Conservation (phyloP, 768 basidiomycete species). For the Lactifluus volemus region DNA sequence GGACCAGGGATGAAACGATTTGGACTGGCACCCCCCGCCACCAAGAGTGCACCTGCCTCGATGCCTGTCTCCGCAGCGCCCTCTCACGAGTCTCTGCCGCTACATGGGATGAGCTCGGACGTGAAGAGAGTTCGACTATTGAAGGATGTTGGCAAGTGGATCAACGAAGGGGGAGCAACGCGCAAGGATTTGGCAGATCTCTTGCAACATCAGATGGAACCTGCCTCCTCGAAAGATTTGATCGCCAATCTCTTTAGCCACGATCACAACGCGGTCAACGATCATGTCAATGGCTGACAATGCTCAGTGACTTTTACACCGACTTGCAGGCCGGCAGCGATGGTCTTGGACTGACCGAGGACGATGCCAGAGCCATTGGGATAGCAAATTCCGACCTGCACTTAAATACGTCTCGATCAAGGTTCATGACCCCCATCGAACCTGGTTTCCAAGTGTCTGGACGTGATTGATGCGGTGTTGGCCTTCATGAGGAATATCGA, state of each 20-base stretch:
- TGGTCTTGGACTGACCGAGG: slow-evolving; percentile 35
- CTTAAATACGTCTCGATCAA: slow-evolving; percentile 92
- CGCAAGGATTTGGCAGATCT: slow-evolving; percentile 82
- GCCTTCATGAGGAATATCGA: slow-evolving; percentile 63
- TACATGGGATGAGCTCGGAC: slow-evolving; percentile 49
- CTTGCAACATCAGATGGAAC: slow-evolving; percentile 88
- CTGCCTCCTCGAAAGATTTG: slow-evolving; percentile 67
- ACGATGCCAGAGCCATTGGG: slow-evolving; percentile 52
- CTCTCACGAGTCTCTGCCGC: slow-evolving; percentile 25
- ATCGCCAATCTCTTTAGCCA: slow-evolving; percentile 80
- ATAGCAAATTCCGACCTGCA: slow-evolving; percentile 86
- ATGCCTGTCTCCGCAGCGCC: slow-evolving; percentile 28
- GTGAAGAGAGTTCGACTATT: slow-evolving; percentile 56
- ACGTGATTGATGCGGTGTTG: slow-evolving; percentile 73
- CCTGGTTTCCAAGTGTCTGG: slow-evolving; percentile 78
- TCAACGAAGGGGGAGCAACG: slow-evolving; percentile 76
- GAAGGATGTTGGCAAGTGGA: slow-evolving; percentile 76
- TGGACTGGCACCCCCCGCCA: slow-evolving; percentile 24
- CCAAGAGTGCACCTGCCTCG: slow-evolving; percentile 28
- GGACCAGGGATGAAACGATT: slow-evolving; percentile 36
- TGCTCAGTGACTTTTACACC: slow-evolving; percentile 68
- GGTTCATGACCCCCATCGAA: slow-evolving; percentile 84
- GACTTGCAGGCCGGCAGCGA: slow-evolving; percentile 49
- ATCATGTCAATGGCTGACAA: slow-evolving; percentile 69
- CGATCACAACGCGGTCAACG: slow-evolving; percentile 92